Evolutionary conservation across 805 yeast genomes (phyloP).

Genomic region (Ogataea saltuana): DNA sequence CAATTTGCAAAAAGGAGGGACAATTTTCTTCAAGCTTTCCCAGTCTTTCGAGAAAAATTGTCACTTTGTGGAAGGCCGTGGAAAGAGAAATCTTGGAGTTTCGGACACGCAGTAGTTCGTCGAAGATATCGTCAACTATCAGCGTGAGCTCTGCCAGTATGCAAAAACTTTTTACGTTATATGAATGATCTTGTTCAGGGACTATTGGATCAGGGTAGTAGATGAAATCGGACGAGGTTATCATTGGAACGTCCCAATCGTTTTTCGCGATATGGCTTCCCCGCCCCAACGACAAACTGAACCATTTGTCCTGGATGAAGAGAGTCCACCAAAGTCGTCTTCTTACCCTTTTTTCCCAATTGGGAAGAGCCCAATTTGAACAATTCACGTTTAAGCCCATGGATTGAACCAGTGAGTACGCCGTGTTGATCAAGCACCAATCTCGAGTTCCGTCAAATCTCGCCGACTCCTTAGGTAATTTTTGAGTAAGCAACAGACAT

Average conservation of each 20-base stretch:
- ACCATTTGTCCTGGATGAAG: slow-evolving; percentile 22
- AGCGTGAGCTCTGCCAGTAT: slow-evolving; percentile 14
- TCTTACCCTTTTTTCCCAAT: slow-evolving; percentile 21
- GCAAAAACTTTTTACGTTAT: slow-evolving; percentile 14
- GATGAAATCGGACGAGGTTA: slow-evolving; percentile 13
- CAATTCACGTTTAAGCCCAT: slow-evolving; percentile 21
- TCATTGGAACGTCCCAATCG: slow-evolving; percentile 21
- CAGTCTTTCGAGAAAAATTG: slow-evolving; percentile 6
- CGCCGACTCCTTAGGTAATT: neutral
- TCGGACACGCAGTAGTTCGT: slow-evolving; percentile 9
- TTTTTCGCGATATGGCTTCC: slow-evolving; percentile 16
- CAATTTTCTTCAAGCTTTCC: slow-evolving; percentile 5
- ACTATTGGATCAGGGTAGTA: slow-evolving; percentile 15
- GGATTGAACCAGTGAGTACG: slow-evolving; percentile 16
- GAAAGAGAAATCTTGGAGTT: slow-evolving; percentile 5
- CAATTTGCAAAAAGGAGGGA: slow-evolving; percentile 9
- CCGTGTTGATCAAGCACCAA: slow-evolving; percentile 13
- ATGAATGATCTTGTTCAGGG: slow-evolving; percentile 10
- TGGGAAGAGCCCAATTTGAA: slow-evolving; percentile 13
- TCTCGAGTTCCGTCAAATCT: slow-evolving; percentile 11
- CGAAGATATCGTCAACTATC: slow-evolving; percentile 14
- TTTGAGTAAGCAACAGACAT: slow-evolving; percentile 18
- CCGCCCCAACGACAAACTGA: slow-evolving; percentile 15
- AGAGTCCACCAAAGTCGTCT: slow-evolving; percentile 23
- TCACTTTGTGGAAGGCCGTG: slow-evolving; percentile 4